phyloP scores from a whole-genome alignment of 2,329 filamentous ascomycete genomes.

The Pseudocercospora eumusae region DNA sequence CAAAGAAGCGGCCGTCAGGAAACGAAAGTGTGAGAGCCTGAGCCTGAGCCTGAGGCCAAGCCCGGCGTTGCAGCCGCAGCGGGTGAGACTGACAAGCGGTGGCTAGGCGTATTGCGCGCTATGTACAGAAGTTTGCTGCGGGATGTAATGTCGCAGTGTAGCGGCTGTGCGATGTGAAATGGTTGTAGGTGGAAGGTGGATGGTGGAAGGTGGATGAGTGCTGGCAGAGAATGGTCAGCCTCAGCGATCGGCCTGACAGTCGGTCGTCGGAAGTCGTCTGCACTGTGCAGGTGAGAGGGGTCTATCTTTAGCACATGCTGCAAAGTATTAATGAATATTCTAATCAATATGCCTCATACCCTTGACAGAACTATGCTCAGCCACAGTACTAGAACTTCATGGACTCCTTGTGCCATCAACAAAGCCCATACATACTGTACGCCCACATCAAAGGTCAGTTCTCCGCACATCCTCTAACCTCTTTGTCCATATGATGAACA shows the following conservation, averaged over 20 bases:
- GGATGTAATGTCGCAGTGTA: not conserved
- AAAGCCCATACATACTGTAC: too few species aligned
- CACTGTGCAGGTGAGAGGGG: not conserved
- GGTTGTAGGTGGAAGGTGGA: too few species aligned
- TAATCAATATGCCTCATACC: not conserved
- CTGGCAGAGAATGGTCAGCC: not conserved
- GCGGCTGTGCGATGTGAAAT: not conserved
- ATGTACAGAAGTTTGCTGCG: not conserved
- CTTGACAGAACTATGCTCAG: not conserved
- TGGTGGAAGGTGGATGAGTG: not conserved
- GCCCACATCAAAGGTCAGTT: slow-evolving; percentile 19
- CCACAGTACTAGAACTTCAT: not conserved
- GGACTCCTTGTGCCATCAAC: not conserved
- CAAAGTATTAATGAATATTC: too few species aligned
- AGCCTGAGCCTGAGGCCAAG: slow-evolving; percentile 6
- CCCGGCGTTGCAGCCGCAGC: slow-evolving; percentile 4
- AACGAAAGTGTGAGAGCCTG: slow-evolving; percentile 11
- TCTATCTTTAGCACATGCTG: slow-evolving; percentile 1
- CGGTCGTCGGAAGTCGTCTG: too few species aligned
- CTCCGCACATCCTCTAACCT: not conserved
- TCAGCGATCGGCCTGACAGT: too few species aligned
- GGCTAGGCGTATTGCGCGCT: not conserved
- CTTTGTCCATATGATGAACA: slow-evolving; percentile 27
- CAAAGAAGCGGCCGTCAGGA: slow-evolving; percentile 28
- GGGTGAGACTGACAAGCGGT: not conserved